Conservation (phyloP, 2,329 filamentous ascomycete genomes). For the Pseudocercospora vitis region DNA sequence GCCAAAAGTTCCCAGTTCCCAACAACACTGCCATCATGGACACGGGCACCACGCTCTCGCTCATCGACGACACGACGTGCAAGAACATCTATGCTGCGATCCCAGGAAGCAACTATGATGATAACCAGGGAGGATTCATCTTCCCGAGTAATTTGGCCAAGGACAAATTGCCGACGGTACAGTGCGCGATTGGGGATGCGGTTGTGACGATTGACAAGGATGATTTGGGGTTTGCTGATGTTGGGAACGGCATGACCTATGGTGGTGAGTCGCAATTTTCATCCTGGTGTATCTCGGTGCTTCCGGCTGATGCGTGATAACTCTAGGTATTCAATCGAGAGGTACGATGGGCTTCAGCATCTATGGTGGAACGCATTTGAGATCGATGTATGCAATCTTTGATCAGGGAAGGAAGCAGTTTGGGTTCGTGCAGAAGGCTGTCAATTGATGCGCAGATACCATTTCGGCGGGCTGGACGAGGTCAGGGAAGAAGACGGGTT, state of each 20-base stretch:
- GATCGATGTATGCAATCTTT: slow-evolving; percentile 66
- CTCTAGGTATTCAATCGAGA: slow-evolving; percentile 58
- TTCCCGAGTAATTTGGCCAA: slow-evolving; percentile 57
- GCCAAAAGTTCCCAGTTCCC: slow-evolving; percentile 50
- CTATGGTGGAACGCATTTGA: slow-evolving; percentile 63
- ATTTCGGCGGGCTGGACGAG: too few species aligned
- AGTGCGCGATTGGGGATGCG: slow-evolving; percentile 62
- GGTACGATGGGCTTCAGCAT: slow-evolving; percentile 62
- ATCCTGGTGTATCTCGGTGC: too few species aligned
- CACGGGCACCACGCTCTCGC: slow-evolving; percentile 66
- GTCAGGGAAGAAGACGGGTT: background rate
- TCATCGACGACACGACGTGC: slow-evolving; percentile 63
- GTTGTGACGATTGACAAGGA: slow-evolving; percentile 63
- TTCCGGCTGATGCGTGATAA: too few species aligned
- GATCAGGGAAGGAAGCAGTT: slow-evolving; percentile 61
- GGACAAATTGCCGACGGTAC: slow-evolving; percentile 60
- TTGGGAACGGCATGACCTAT: slow-evolving; percentile 58
- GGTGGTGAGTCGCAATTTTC: slow-evolving; percentile 43
- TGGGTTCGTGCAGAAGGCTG: slow-evolving; percentile 53
- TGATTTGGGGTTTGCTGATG: slow-evolving; percentile 60
- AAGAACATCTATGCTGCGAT: slow-evolving; percentile 65
- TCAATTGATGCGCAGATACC: background rate
- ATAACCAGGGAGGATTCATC: slow-evolving; percentile 53
- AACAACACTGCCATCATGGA: slow-evolving; percentile 69
- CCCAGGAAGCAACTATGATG: slow-evolving; percentile 53